Evolutionary conservation across 192 early-diverging fungal genomes (phyloP), one percentile per base, ranked within the genome.

Genomic region (Coemansia guatemalensis): DNA sequence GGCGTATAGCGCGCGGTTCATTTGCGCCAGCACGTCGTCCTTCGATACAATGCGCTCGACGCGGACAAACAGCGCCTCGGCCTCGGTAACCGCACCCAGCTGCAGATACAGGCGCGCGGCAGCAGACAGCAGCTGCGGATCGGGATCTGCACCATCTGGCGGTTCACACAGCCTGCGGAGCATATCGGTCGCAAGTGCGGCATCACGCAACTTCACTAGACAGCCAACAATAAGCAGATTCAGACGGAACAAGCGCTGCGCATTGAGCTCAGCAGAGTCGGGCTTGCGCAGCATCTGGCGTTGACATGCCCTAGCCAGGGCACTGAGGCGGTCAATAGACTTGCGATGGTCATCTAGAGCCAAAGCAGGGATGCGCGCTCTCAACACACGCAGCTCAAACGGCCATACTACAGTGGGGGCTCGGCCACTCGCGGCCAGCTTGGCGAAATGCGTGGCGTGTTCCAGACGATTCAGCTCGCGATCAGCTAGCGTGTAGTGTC

Each of bases 1-100:
- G 0, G 74, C 68, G 21, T 63, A 69, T 5, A 81, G 54, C 17
- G 69, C 78, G 2, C 73, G 65, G 64, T 81, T 81, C 67, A 73
- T 70, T 17, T 52, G 22, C 3, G 56, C 63, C 8, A 75, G 54
- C 8, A 53, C 22, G 35, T 81, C 74, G 47, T 63, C 64, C 21
- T 48, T 50, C 23, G 54, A 20, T 8, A 32, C 69, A 14, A 33
- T 4, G 0, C 23, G 25, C 35, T 82, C 79, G 0, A 68, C 67
- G 0, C 48, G 14, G 5, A 56, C 49, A 61, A 82, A 75, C 33
- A 67, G 51, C 4, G 18, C 8, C 48, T 76, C 71, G 1, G 73
- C 79, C 5, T 58, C 54, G 8, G 61, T 26, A 1, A 75, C 33
- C 14, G 44, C 50, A 20, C 79, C 79, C 59, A 82, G 49, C 54